phyloP scores from a whole-genome alignment of 306 rosid genomes.

The Malus sylvestris region DNA sequence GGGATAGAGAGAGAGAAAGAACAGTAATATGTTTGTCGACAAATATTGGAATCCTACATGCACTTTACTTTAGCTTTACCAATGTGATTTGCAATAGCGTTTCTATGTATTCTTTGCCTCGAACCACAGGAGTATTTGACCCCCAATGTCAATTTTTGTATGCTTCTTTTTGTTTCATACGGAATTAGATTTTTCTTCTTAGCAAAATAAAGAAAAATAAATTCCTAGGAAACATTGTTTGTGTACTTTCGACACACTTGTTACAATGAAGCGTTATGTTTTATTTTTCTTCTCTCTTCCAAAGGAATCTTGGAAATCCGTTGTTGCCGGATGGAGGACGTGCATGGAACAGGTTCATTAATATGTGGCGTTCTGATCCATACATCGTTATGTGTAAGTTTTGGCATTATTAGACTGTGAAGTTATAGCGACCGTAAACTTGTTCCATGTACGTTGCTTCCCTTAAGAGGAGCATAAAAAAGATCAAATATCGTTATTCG shows the following conservation, averaged over 20 bases:
- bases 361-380: rapidly evolving
- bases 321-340: too few relatives aligned
- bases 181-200: not conserved
- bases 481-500: too few relatives aligned
- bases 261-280: too few relatives aligned
- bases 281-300: too few relatives aligned
- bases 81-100: not conserved
- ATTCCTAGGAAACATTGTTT: not conserved
- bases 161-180: not conserved
- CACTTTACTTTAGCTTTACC: not conserved
- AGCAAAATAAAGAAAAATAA: not conserved
- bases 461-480: too few relatives aligned
- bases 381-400: not conserved
- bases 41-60: not conserved
- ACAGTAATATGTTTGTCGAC: not conserved
- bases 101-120: not conserved
- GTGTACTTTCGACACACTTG: not conserved
- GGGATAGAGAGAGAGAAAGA: slow-evolving; percentile 19
- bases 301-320: too few relatives aligned
- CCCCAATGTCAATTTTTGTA: not conserved
- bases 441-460: too few relatives aligned
- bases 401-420: too few relatives aligned
- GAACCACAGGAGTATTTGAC: not conserved
- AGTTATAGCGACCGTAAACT: rapidly evolving
- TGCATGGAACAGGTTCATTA: too few relatives aligned